Conservation (phyloP, 352 stramenopile genomes). For the Globisporangium nunn region DNA sequence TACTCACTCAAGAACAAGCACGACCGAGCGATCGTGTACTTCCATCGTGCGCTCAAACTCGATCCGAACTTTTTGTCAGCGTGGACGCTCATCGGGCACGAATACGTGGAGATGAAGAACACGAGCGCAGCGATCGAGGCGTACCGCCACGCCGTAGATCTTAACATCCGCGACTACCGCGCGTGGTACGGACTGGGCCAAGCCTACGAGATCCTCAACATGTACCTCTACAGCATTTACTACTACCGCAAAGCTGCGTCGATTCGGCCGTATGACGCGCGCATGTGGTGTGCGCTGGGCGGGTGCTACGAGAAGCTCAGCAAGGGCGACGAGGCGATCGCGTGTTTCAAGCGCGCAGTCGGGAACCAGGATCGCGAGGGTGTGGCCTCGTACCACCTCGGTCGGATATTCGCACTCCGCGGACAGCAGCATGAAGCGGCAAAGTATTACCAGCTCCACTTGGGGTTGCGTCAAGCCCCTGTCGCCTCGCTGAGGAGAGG, state of each 20-base stretch:
- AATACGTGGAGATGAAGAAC: conserved; percentile 99
- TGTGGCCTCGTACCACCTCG: conserved; percentile 66
- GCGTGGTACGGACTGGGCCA: conserved; percentile 98
- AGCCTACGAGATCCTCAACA: conserved; percentile 98
- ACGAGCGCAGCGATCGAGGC: conserved; percentile 94
- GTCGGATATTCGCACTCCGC: conserved; percentile 41
- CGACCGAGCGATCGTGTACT: conserved; percentile 96
- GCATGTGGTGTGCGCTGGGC: conserved; percentile 97
- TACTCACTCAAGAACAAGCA: conserved; percentile 91
- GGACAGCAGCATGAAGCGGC: conserved; percentile 49
- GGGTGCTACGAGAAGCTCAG: conserved; percentile 74
- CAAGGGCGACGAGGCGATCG: conserved; percentile 62
- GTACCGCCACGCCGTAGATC: conserved; percentile 91
- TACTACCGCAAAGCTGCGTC: conserved; percentile 96
- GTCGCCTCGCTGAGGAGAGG: not conserved
- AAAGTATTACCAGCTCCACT: conserved; percentile 68
- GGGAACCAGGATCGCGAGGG: conserved; percentile 72
- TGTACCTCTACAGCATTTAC: conserved; percentile 98
- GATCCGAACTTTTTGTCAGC: conserved; percentile 93
- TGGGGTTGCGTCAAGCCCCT: conserved; percentile 35
- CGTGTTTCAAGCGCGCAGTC: conserved; percentile 70
- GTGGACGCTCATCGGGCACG: conserved; percentile 98
- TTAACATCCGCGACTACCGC: conserved; percentile 93
- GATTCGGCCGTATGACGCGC: conserved; percentile 94
- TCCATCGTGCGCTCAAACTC: conserved; percentile 93